A percentile compares a stretch with the other conserved stretches of the same genome.
phyloP scores from a whole-genome alignment of 148 eudicot genomes.

The Rhododendron williamsianum region DNA sequence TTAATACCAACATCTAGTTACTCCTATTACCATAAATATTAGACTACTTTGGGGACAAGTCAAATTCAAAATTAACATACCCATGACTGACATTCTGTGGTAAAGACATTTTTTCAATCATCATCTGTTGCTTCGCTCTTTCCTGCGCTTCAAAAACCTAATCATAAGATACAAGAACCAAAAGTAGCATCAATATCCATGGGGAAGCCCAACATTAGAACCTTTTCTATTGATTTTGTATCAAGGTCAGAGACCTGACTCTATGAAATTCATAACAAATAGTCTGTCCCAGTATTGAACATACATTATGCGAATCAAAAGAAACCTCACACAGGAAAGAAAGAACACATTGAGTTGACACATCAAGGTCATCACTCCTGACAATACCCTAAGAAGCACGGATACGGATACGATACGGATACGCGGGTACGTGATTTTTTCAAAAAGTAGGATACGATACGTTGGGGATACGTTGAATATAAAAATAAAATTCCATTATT shows the following conservation, averaged over 20 bases:
- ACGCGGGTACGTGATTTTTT: too few relatives aligned
- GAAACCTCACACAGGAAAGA: neutral
- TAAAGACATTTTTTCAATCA: conserved; percentile 57
- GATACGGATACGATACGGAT: too few relatives aligned
- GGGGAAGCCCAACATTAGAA: neutral
- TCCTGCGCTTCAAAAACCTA: conserved; percentile 83
- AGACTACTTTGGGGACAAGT: neutral
- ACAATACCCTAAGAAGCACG: neutral
- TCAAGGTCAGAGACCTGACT: neutral
- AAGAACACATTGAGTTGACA: neutral
- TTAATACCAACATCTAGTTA: neutral
- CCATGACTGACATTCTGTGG: conserved; percentile 70
- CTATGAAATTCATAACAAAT: neutral
- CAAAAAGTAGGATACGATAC: too few relatives aligned
- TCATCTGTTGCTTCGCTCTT: conserved; percentile 63
- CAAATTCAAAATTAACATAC: conserved; percentile 33
- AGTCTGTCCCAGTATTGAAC: neutral
- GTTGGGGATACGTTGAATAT: too few relatives aligned
- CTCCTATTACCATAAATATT: neutral
- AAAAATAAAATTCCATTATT: too few relatives aligned
- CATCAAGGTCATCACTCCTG: neutral
- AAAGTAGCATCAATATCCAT: neutral
- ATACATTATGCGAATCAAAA: neutral
- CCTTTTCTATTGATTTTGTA: neutral
- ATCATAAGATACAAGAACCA: conserved; percentile 14